Base-by-base conservation (phyloP, 371 early-diverging fungal genomes). In the Zancudomyces culisetae region DNA sequence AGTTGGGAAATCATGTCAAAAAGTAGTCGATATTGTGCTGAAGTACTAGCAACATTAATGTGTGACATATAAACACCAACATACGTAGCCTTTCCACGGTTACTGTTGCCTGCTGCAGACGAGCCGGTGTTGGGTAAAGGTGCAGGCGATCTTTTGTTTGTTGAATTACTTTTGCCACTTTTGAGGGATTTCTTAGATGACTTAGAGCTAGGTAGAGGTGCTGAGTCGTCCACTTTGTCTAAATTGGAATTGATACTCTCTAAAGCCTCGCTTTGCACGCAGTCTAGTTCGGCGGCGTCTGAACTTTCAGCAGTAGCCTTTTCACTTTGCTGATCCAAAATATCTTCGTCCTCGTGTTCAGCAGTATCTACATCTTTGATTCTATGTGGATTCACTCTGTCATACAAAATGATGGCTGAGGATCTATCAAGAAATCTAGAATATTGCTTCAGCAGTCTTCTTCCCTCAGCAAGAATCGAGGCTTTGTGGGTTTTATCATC, bases 351-450 rank as follows among this genome's bases (percentile, higher is more conserved):
- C 12, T 45, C 45, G 19, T 45, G 12, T 10, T 10, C 26, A 10
- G 20, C 45, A 12, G 6, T 20, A n/a, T 48, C 27, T 4, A 23
- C 27, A 4, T 26, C 26, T 27, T 48, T n/a, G 49, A 78, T 68
- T 40, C 81, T 69, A n/a, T 85, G 70, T 19, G 85, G 80, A 51
- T 90, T 90, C 53, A 78, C 75, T 45, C 78, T 81, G 55, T 87
- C 88, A 41, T 77, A 80, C 24, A 81, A 79, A 45, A 84, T 60
- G n/a, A 78, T 68, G 0, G 83, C 81, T 8, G 79, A 74, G 19
- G 83, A 73, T 42, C 78, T 71, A 35, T 77, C 75, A 47, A 83
- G 83, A 24, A 90, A 71, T 21, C 83, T 76, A 49, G 79, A 76
- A 57, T 87, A 78, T 53, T 78, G 72, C 42, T 71, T 72, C 30